phyloP scores from a whole-genome alignment of 208 protist species.

The Leishmania gerbilli region DNA sequence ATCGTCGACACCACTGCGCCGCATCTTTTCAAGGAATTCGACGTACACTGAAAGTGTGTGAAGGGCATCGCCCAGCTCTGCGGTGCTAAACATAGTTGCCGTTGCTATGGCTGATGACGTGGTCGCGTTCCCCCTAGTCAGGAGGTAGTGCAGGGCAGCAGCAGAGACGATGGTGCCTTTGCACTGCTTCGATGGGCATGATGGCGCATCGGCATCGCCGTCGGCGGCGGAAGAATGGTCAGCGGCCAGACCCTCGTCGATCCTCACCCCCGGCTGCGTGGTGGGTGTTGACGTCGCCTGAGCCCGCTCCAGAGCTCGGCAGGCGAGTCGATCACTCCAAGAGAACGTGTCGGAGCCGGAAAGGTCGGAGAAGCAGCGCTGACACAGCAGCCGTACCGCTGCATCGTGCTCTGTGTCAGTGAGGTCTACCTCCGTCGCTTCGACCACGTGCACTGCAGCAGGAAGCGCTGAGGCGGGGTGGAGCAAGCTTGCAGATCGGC shows the following conservation, averaged over 20 bases:
- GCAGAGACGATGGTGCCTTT: not conserved
- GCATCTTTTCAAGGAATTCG: not conserved
- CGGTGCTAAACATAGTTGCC: not conserved
- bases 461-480: not conserved
- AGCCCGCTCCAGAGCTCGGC: not conserved
- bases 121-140: not conserved
- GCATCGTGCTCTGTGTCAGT: not conserved
- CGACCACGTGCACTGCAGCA: not conserved
- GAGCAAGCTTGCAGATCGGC: not conserved
- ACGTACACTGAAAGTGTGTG: not conserved
- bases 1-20: not conserved
- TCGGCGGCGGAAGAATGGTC: not conserved
- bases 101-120: no score
- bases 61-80: conserved; percentile 3
- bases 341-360: not conserved
- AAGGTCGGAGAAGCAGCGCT: not conserved
- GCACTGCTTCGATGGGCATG: no score
- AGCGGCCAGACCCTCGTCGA: not conserved
- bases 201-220: not conserved
- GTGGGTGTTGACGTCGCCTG: not conserved
- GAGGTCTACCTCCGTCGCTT: conserved; percentile 11
- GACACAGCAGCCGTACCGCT: not conserved
- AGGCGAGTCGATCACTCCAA: conserved; percentile 1
- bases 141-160: conserved; percentile 10
- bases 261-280: no score